Percentiles rank a stretch among this genome's conserved stretches.
These are phyloP conservation scores for Cephalotrichum gorgonifer DNA, from an alignment of 2,329 filamentous ascomycete genomes.

Conservation along the genomic window DNA sequence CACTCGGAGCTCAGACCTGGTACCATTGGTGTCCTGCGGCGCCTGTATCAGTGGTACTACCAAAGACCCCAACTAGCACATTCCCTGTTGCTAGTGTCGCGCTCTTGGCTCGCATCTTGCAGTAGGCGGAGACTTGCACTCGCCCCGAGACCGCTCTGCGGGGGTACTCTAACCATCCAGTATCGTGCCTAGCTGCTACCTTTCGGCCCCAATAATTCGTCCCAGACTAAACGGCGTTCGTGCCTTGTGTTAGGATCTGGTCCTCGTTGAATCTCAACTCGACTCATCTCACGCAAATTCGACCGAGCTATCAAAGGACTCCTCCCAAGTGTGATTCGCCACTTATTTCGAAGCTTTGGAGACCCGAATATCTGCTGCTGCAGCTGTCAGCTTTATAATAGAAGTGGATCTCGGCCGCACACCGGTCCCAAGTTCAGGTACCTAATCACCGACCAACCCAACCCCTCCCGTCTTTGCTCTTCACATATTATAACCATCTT, in stretches of 20 bases:
- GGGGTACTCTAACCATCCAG: neutral
- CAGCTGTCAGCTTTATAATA: neutral
- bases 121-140: neutral
- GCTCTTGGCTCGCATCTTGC: neutral
- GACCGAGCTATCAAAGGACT: neutral
- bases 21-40: neutral
- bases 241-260: neutral
- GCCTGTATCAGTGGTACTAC: neutral
- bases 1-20: neutral
- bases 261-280: neutral
- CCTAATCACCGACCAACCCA: neutral
- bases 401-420: neutral
- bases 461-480: neutral
- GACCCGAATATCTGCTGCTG: too few species aligned
- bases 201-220: neutral
- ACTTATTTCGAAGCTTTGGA: neutral
- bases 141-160: neutral
- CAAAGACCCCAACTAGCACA: neutral
- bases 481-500: neutral
- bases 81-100: neutral
- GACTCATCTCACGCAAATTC: neutral
- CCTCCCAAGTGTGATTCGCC: neutral
- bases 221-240: neutral
- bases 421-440: constrained; percentile 4
- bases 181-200: neutral